phyloP scores from a whole-genome alignment of 192 early-diverging fungal species.

The Glomus cerebriforme region DNA sequence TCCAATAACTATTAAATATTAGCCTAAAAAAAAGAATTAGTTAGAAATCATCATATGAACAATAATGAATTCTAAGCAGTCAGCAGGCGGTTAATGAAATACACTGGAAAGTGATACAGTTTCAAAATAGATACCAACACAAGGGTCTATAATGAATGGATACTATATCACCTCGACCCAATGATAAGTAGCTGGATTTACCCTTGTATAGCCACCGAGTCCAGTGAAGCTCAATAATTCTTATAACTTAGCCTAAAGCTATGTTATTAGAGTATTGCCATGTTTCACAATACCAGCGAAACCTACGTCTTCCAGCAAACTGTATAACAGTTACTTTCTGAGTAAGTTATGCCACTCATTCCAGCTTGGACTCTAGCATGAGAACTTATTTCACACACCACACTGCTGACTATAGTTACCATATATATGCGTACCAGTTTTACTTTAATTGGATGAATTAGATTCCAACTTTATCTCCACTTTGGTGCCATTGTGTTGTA shows the following conservation, averaged over 20 bases:
- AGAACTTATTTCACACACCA: constrained; percentile 13
- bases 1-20: too few relatives aligned
- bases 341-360: neutral
- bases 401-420: constrained; percentile 4
- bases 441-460: neutral
- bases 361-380: neutral
- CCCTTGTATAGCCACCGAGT: constrained; percentile 10
- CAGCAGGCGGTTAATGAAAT: neutral
- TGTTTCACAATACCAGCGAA: too few relatives aligned
- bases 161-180: too few relatives aligned
- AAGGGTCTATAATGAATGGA: too few relatives aligned
- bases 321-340: neutral
- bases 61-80: constrained; percentile 1
- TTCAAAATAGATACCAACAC: too few relatives aligned
- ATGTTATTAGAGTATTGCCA: too few relatives aligned
- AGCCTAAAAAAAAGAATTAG: too few relatives aligned
- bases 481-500: constrained; percentile 12
- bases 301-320: constrained; percentile 3
- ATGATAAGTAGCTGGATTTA: too few relatives aligned
- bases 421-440: constrained; percentile 1
- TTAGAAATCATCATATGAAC: too few relatives aligned
- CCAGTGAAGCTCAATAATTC: constrained; percentile 3
- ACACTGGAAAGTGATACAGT: neutral
- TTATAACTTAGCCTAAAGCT: too few relatives aligned
- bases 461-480: constrained; percentile 16